These are phyloP conservation scores for Cyclanthera cordifolia DNA, from an alignment of 306 rosid species.

Conservation along the genomic window DNA sequence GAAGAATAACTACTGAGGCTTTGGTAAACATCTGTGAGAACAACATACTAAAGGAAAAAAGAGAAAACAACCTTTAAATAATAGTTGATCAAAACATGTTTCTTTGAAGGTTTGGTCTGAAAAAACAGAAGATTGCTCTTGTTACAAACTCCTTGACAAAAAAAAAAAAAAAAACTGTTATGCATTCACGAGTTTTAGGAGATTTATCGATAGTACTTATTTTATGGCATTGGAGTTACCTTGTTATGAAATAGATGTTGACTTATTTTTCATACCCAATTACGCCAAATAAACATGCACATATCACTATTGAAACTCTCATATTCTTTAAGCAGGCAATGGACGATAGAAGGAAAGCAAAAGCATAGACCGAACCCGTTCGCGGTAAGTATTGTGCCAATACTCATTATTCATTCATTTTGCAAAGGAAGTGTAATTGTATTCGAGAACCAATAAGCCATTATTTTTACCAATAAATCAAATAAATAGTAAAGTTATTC, in stretches of 20 bases:
- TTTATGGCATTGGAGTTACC: no score
- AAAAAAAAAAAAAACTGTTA: no score
- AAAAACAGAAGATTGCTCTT: no score
- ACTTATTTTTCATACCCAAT: no score
- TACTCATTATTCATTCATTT: slow-evolving; percentile 23
- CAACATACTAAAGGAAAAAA: neutral
- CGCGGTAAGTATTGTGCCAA: slow-evolving; percentile 6
- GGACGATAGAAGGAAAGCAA: slow-evolving; percentile 44
- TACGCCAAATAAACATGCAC: no score
- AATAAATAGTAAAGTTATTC: slow-evolving; percentile 6
- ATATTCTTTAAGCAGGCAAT: slow-evolving; percentile 28
- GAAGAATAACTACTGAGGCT: neutral
- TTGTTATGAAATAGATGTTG: no score
- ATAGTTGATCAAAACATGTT: no score
- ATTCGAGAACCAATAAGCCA: neutral
- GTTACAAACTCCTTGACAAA: no score
- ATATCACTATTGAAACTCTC: no score
- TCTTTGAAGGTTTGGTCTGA: no score
- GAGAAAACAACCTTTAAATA: neutral
- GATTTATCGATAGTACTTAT: no score
- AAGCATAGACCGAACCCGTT: slow-evolving; percentile 18
- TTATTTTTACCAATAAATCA: slow-evolving; percentile 3
- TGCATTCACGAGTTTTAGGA: no score
- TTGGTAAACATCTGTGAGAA: neutral
- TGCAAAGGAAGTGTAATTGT: slow-evolving; percentile 9